phyloP scores from a whole-genome alignment of 208 protist species.

The Acanthamoeba culbertsoni region DNA sequence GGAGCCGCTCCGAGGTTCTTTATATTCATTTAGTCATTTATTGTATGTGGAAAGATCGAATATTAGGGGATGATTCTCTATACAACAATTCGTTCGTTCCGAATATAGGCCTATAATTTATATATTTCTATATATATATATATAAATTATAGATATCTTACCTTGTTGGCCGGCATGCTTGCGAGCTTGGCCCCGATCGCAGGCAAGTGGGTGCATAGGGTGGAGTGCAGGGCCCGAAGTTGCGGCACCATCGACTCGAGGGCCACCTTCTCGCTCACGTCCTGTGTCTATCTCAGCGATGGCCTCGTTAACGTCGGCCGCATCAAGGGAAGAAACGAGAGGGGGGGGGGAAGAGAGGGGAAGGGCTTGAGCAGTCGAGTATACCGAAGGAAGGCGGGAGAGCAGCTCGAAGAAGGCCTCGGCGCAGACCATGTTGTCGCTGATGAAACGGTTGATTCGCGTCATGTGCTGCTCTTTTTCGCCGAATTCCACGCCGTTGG shows the following conservation, averaged over 20 bases:
- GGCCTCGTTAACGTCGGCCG: too few species aligned
- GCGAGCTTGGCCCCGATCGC: neutral
- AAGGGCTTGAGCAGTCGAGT: too few species aligned
- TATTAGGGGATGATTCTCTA: too few species aligned
- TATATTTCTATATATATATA: neutral
- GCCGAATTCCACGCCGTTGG: constrained; percentile 31
- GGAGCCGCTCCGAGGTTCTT: neutral
- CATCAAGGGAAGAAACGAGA: too few species aligned
- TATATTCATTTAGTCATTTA: too few species aligned
- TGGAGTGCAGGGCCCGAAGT: neutral
- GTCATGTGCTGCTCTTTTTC: constrained; percentile 50
- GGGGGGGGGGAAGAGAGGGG: too few species aligned
- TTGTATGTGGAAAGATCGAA: too few species aligned
- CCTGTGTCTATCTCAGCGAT: too few species aligned
- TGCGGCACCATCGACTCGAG: neutral
- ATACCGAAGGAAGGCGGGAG: neutral
- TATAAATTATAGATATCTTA: neutral
- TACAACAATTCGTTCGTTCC: too few species aligned
- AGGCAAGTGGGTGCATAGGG: neutral
- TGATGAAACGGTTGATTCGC: neutral
- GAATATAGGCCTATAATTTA: too few species aligned
- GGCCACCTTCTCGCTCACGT: neutral
- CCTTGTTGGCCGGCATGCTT: neutral
- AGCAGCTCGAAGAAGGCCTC: constrained; percentile 16
- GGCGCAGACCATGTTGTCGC: neutral